Conservation (phyloP, 345 rosid species). For the Ricinus communis region DNA sequence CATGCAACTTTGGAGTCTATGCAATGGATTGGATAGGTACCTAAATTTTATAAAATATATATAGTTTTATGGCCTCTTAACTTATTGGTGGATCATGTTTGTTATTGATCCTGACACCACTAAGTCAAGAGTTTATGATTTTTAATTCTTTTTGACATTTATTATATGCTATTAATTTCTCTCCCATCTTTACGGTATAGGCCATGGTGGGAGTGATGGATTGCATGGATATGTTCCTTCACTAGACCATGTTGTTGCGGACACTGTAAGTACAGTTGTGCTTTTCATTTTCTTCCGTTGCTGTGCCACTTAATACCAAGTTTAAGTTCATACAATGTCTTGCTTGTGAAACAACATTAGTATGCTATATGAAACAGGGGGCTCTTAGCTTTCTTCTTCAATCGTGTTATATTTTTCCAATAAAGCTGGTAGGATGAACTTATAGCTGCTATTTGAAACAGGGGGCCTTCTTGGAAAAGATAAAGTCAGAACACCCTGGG, state of each 20-base stretch:
- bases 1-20: constrained; percentile 67
- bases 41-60: not conserved
- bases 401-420: not conserved
- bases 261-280: constrained; percentile 74
- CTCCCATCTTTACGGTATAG: constrained; percentile 33
- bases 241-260: constrained; percentile 87
- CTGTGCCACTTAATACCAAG: too few relatives aligned
- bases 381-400: not conserved
- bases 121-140: not conserved
- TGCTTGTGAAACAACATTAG: constrained; percentile 2
- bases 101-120: not conserved
- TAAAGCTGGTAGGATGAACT: not conserved
- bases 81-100: not conserved
- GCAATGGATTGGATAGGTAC: constrained; percentile 99
- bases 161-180: not conserved
- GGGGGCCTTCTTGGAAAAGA: constrained; percentile 85
- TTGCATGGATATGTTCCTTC: constrained; percentile 99
- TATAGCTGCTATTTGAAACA: constrained; percentile 23
- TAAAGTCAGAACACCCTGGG: constrained; percentile 72
- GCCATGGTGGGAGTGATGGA: constrained; percentile 99
- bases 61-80: not conserved
- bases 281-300: not conserved
- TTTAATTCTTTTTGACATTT: constrained; percentile 7
- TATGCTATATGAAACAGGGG: not conserved
- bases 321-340: not conserved